phyloP scores from a whole-genome alignment of 2,329 filamentous ascomycete genomes.

The Thermothelomyces thermophilus region DNA sequence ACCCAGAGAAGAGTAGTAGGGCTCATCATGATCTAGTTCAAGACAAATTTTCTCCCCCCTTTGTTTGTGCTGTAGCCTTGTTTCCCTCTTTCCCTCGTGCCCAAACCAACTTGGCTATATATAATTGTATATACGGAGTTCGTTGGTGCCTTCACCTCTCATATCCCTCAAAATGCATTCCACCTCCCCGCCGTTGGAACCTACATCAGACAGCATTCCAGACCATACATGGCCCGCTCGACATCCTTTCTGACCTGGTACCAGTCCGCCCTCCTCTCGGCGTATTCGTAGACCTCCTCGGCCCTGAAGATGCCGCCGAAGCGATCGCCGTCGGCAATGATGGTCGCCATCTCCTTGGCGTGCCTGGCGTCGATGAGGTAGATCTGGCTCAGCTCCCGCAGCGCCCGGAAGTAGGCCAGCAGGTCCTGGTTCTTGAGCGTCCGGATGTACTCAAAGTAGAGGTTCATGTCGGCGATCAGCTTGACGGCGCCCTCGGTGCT shows the following conservation, averaged over 20 bases:
- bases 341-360: conserved; percentile 88
- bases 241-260: conserved; percentile 82
- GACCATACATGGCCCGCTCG: conserved; percentile 94
- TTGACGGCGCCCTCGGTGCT: conserved; percentile 84
- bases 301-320: conserved; percentile 90
- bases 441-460: conserved; percentile 80
- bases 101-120: too few species aligned
- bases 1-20: too few species aligned
- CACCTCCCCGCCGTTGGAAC: too few species aligned
- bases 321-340: conserved; percentile 85
- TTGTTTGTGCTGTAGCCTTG: too few species aligned
- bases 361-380: conserved; percentile 84
- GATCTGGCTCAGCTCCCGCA: conserved; percentile 89
- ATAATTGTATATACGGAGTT: too few species aligned
- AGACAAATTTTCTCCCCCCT: too few species aligned
- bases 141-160: too few species aligned
- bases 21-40: too few species aligned
- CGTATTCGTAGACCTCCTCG: conserved; percentile 97
- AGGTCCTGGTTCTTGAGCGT: conserved; percentile 78
- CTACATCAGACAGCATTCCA: conserved; percentile 81
- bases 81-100: too few species aligned
- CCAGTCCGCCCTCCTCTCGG: conserved; percentile 90
- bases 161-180: conserved; percentile 21
- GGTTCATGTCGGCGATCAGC: conserved; percentile 93
- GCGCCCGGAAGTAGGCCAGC: conserved; percentile 81